These are phyloP conservation scores for Trametes elegans DNA, from an alignment of 768 basidiomycete species.

Conservation along the genomic window DNA sequence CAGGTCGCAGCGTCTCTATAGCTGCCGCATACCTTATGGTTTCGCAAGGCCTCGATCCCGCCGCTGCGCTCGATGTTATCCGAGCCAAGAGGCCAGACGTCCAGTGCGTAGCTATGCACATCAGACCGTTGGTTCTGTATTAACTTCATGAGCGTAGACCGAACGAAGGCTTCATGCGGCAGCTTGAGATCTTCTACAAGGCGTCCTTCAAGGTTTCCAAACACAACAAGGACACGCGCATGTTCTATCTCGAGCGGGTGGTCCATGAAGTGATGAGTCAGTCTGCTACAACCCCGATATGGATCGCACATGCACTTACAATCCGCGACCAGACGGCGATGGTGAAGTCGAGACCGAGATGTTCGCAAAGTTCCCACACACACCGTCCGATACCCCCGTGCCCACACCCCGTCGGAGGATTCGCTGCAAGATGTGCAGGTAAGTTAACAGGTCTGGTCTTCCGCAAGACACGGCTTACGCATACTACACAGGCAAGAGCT, in stretches of 20 bases:
- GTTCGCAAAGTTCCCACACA: slow-evolving; percentile 72
- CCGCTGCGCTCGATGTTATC: slow-evolving; percentile 68
- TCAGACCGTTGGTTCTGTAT: background rate
- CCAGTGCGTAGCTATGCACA: slow-evolving; percentile 48
- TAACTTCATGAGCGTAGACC: slow-evolving; percentile 48
- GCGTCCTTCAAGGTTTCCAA: slow-evolving; percentile 67
- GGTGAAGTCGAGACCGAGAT: slow-evolving; percentile 68
- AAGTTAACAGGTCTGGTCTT: slow-evolving; percentile 12
- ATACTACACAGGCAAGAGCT: slow-evolving; percentile 61
- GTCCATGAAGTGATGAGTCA: slow-evolving; percentile 77
- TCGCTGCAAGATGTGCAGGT: slow-evolving; percentile 92
- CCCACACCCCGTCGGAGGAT: slow-evolving; percentile 66
- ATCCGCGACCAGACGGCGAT: slow-evolving; percentile 59
- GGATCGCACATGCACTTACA: background rate
- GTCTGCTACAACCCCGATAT: too few species aligned
- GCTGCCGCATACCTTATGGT: slow-evolving; percentile 91
- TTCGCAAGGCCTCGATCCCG: slow-evolving; percentile 51
- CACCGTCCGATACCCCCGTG: slow-evolving; percentile 59
- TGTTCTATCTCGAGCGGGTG: slow-evolving; percentile 81
- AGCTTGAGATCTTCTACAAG: slow-evolving; percentile 77
- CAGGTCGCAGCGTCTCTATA: slow-evolving; percentile 82
- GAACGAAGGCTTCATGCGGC: slow-evolving; percentile 79
- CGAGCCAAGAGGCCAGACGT: slow-evolving; percentile 61
- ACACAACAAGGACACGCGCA: slow-evolving; percentile 66
- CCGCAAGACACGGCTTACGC: background rate